A percentile compares a stretch with the other conserved stretches of the same genome.
These are phyloP conservation scores for Fusarium brevicatenulatum DNA, from an alignment of 2,329 filamentous ascomycete genomes.

Conservation along the genomic window DNA sequence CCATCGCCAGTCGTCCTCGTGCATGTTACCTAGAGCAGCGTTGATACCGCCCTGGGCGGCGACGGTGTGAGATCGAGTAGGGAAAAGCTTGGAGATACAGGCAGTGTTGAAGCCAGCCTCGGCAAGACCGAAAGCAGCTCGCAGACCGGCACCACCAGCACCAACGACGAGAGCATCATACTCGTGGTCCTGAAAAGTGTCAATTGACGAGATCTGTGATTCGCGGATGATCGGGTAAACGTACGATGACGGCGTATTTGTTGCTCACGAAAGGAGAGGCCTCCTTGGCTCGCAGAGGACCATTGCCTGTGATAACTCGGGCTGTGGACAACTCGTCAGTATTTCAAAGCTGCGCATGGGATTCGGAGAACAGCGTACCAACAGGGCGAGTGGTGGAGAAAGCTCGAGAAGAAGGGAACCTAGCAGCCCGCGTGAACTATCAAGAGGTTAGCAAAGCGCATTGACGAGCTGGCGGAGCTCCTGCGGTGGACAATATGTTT, in stretches of 20 bases:
- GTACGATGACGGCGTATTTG: constrained; percentile 94
- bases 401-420: constrained; percentile 73
- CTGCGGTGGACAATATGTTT: background rate
- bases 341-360: constrained; percentile 9
- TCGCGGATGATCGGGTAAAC: constrained; percentile 48
- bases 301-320: constrained; percentile 81
- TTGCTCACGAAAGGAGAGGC: constrained; percentile 85
- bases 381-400: constrained; percentile 90
- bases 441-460: constrained; percentile 36
- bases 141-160: constrained; percentile 82
- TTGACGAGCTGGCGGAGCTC: constrained; percentile 22
- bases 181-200: constrained; percentile 80
- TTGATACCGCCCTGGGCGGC: constrained; percentile 88
- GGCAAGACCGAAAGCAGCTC: constrained; percentile 85
- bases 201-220: constrained; percentile 30
- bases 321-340: constrained; percentile 59
- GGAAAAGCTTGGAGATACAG: constrained; percentile 88
- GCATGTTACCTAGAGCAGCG: constrained; percentile 92
- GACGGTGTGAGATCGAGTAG: constrained; percentile 85
- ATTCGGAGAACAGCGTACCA: constrained; percentile 62
- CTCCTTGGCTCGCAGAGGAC: constrained; percentile 91
- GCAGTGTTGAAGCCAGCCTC: constrained; percentile 92
- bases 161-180: constrained; percentile 97
- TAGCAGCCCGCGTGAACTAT: constrained; percentile 72
- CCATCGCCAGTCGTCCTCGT: constrained; percentile 98